Base-by-base conservation (phyloP, 768 basidiomycete species). In the Podaxis pistillaris region DNA sequence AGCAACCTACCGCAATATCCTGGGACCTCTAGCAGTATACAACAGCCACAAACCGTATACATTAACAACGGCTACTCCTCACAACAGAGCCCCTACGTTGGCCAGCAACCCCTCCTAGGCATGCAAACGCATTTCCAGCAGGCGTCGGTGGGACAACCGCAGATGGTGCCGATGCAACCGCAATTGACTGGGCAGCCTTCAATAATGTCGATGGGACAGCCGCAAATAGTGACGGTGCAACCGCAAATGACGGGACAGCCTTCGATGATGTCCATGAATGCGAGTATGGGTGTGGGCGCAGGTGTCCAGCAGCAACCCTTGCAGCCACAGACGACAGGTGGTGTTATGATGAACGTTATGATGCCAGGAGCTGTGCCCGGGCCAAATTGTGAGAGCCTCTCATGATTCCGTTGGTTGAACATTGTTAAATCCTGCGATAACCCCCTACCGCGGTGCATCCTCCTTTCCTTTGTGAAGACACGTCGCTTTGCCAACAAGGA, bases 401-500 rank as follows among this genome's bases (percentile, higher is more conserved):
- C 40, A 17, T 5, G n/a, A 13, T 9, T 26, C 28, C 22, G 11
- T 54, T 54, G 19, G 8, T 11, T 36, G 26, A 53, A 47, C 8
- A 24, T 37, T 4, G 47, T 24, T 26, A 17, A 22, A 2, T 30
- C 28, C 28, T 30, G 28, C 6, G 28, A 7, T 30, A 30, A 30
- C 7, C 7, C 6, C 28, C 28, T 26, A 26, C 26, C 7, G 1
- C 28, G 28, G 6, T 30, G 28, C 28, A 26, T 15, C 17, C 9
- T 6, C 4, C 38, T 26, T 41, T 22, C 22, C n/a, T 15, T 13
- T 5, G 4, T 15, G 41, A 44, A 53, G 59, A 52, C 24, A 38
- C 44, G 51, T 7, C 22, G 13, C 59, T 60, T 12, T 53, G 59
- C 30, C 26, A 44, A 9, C 59, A 60, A 44, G 70, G 69, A 22